Base-by-base conservation (phyloP, 2,329 filamentous ascomycete species). In the Fonsecaea erecta region DNA sequence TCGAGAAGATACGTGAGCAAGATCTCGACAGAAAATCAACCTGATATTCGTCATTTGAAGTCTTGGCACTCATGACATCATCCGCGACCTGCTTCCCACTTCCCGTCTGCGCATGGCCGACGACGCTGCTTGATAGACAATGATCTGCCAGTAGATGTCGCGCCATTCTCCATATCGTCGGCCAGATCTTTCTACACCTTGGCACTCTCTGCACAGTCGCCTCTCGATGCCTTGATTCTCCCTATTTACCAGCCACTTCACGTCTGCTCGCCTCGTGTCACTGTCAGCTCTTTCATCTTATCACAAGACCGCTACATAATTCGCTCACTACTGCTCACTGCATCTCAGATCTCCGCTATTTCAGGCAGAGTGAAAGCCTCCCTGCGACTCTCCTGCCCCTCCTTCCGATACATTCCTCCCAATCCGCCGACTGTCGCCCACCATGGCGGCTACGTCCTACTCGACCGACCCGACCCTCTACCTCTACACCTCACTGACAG, bases 401-500 rank as follows among this genome's bases (percentile, higher is more conserved):
- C 35, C 16, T 54, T 51, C 35, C 34, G 52, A 40, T 35, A 61
- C 8, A 24, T 32, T 12, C 48, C 32, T 30, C 37, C n/a, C n/a
- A n/a, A 54, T 12, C 43, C 37, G 16, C 9, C 16, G 26, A 30
- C 28, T 24, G 35, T 34, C 26, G 56, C 55, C 58, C 59, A 63
- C 28, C 54, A 67, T 67, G 65, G 65, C 65, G 60, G 55, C 66
- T 48, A 62, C 64, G 30, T 64, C 66, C n/a, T 63, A 65, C 58
- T 63, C 60, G 16, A 43, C 82, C 71, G 89, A 92, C 76, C 86
- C 89, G 55, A 83, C 89, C 30, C 88, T 99, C 68, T 99, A 95
- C 82, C 90, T 99, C 73, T 97, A 96, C 81, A 98, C 95, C 66
- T 98, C 94, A 60, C 85, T 99, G 62, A 98, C 95, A 21, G 92